Evolutionary conservation across 108 stramenopile species (phyloP).

Genomic region (Conticribra weissflogii): DNA sequence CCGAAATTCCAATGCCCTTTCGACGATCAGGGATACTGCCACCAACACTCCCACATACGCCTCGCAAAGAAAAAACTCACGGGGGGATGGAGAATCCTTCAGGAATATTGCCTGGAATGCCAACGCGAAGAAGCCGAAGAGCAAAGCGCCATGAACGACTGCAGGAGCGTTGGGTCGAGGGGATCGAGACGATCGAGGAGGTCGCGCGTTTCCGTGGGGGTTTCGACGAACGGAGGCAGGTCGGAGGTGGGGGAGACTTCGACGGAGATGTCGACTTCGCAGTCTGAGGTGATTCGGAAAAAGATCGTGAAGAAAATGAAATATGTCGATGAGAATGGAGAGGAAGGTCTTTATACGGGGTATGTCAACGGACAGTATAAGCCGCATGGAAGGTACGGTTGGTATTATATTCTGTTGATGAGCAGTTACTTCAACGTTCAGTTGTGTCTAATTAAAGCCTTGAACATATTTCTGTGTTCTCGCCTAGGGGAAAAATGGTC

Average conservation of each 20-base stretch:
- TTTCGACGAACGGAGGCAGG: too few relatives aligned
- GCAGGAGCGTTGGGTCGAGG: slow-evolving; percentile 3
- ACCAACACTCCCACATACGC: slow-evolving; percentile 20
- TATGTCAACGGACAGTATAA: slow-evolving; percentile 32
- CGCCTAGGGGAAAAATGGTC: slow-evolving; percentile 29
- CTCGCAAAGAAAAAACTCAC: slow-evolving; percentile 37
- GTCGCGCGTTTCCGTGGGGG: slow-evolving; percentile 19
- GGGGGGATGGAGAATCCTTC: slow-evolving; percentile 45
- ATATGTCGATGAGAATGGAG: slow-evolving; percentile 24
- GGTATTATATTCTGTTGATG: too few relatives aligned
- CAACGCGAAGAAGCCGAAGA: slow-evolving; percentile 17
- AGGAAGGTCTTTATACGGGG: slow-evolving; percentile 36
- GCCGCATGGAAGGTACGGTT: slow-evolving; percentile 38
- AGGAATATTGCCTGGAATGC: slow-evolving; percentile 35
- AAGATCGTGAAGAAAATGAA: slow-evolving; percentile 31
- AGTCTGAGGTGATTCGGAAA: slow-evolving; percentile 16
- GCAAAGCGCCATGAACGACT: neutral
- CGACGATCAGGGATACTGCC: slow-evolving; percentile 32
- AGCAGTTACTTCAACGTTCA: too few relatives aligned
- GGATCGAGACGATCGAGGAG: slow-evolving; percentile 25
- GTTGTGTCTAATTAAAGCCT: too few relatives aligned
- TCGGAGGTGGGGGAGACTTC: slow-evolving; percentile 11
- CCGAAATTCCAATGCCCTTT: slow-evolving; percentile 28
- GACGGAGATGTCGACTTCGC: slow-evolving; percentile 15
- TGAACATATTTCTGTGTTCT: too few relatives aligned